Percentiles rank a stretch among this genome's conserved stretches.
Evolutionary conservation across 169 alveolate genomes (phyloP).

Genomic region (Eimeria sp.): DNA sequence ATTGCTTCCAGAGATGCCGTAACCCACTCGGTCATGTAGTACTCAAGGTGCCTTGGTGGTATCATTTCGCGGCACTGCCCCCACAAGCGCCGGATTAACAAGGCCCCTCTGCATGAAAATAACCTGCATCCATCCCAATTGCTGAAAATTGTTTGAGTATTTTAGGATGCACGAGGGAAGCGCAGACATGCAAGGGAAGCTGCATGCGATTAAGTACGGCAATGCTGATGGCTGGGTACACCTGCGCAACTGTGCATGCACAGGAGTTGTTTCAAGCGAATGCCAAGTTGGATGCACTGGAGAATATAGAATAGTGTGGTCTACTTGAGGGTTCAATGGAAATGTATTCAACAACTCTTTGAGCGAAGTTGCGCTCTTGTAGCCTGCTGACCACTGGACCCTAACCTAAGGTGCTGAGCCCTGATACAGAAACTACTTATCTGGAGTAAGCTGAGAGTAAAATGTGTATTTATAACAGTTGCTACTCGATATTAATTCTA

Average conservation of each 20-base stretch:
- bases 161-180: not conserved
- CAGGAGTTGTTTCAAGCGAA: not conserved
- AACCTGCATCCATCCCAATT: not conserved
- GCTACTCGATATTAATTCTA: not conserved
- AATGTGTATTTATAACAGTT: not conserved
- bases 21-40: conserved; percentile 70
- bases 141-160: not conserved
- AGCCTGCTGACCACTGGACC: conserved; percentile 5
- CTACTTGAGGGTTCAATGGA: not conserved
- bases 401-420: not conserved
- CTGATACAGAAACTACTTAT: not conserved
- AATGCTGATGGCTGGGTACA: not conserved
- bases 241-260: conserved; percentile 22
- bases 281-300: not conserved
- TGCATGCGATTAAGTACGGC: conserved; percentile 21
- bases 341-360: not conserved
- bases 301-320: not conserved
- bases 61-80: conserved; percentile 56
- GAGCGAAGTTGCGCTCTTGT: not conserved
- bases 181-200: not conserved
- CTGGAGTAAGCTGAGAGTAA: not conserved
- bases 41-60: conserved; percentile 40
- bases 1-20: conserved; percentile 69
- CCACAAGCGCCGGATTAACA: not conserved
- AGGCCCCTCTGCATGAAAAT: not conserved